Evolutionary conservation across 495 filamentous ascomycete genomes (phyloP).

Genomic region (Trichoderma reesei): DNA sequence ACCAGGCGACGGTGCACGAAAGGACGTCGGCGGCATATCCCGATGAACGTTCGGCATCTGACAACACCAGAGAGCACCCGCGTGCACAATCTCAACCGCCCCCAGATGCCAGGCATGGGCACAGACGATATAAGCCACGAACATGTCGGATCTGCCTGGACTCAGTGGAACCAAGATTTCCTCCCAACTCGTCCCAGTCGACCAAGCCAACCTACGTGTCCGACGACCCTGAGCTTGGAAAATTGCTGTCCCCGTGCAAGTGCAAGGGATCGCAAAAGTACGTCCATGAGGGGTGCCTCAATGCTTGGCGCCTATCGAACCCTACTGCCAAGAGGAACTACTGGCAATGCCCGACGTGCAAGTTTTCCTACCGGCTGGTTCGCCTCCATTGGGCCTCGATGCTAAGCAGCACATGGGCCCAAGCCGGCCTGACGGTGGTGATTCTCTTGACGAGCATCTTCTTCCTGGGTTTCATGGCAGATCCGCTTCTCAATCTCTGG

Average conservation of each 20-base stretch:
- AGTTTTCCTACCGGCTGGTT: conserved; percentile 72
- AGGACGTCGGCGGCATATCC: not conserved
- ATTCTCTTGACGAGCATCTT: conserved; percentile 67
- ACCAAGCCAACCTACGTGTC: conserved; percentile 66
- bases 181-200: conserved; percentile 52
- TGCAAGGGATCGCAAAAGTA: conserved; percentile 90
- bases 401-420: conserved; percentile 56
- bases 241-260: conserved; percentile 82
- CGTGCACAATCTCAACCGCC: conserved; percentile 10
- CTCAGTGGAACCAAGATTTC: conserved; percentile 65
- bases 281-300: conserved; percentile 90
- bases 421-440: conserved; percentile 54
- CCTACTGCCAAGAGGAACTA: conserved; percentile 59
- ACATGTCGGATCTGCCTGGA: conserved; percentile 90
- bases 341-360: conserved; percentile 84
- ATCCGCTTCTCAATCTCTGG: conserved; percentile 85
- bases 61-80: not conserved
- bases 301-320: conserved; percentile 72
- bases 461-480: conserved; percentile 77
- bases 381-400: conserved; percentile 66
- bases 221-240: conserved; percentile 60
- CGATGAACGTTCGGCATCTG: not conserved
- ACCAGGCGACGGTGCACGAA: not conserved
- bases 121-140: conserved; percentile 28
- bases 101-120: conserved; percentile 22